Evolutionary conservation across 352 stramenopile genomes (phyloP).

Genomic region (Thalassiosira mediterranea): DNA sequence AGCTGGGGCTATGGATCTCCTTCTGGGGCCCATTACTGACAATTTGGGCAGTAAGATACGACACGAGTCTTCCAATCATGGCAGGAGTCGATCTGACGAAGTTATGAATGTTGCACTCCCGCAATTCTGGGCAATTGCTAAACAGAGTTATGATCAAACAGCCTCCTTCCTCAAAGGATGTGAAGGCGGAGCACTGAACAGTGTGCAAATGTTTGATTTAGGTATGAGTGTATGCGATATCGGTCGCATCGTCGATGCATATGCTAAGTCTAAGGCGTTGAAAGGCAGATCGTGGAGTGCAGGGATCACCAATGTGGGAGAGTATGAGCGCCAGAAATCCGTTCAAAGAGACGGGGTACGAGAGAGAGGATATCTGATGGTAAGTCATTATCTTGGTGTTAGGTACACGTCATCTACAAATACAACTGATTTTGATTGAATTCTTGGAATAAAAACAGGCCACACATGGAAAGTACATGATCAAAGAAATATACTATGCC

Average conservation of each 20-base stretch:
- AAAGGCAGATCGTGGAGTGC: slow-evolving; percentile 78
- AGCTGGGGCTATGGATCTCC: slow-evolving; percentile 78
- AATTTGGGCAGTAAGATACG: no score
- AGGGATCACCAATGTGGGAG: slow-evolving; percentile 78
- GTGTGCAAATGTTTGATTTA: slow-evolving; percentile 80
- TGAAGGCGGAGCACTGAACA: slow-evolving; percentile 66
- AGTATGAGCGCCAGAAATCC: slow-evolving; percentile 72
- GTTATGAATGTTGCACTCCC: slow-evolving; percentile 32
- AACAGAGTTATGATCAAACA: slow-evolving; percentile 68
- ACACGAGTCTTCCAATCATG: no score
- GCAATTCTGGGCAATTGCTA: slow-evolving; percentile 73
- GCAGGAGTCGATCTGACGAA: no score
- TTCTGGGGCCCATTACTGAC: slow-evolving; percentile 69
- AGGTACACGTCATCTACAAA: no score
- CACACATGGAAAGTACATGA: slow-evolving; percentile 70
- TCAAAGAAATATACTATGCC: slow-evolving; percentile 79
- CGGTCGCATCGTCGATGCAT: slow-evolving; percentile 81
- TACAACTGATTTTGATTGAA: neutral
- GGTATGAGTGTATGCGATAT: slow-evolving; percentile 80
- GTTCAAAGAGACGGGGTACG: slow-evolving; percentile 55
- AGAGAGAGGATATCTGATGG: slow-evolving; percentile 46
- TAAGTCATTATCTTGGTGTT: no score
- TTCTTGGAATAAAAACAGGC: slow-evolving; percentile 27
- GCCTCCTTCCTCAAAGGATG: slow-evolving; percentile 64
- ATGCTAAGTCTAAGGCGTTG: slow-evolving; percentile 67